Conservation (phyloP, 495 filamentous ascomycete genomes). For the Aspergillus taichungensis region DNA sequence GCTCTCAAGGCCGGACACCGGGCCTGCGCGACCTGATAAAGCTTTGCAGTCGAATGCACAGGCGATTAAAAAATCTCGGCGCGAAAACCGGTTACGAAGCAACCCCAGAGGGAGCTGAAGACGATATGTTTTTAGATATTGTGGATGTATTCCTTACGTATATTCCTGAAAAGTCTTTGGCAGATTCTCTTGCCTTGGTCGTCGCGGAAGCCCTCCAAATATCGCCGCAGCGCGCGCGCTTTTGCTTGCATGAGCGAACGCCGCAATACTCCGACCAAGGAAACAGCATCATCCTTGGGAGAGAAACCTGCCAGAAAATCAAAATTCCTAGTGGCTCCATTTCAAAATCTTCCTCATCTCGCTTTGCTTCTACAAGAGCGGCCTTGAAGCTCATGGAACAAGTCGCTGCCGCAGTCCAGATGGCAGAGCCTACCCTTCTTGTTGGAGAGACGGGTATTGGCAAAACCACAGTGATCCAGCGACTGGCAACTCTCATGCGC, state of each 20-base stretch:
- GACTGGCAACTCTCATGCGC: constrained; percentile 72
- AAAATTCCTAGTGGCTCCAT: constrained; percentile 30
- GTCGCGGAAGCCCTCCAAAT: constrained; percentile 82
- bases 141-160: constrained; percentile 81
- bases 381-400: constrained; percentile 59
- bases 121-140: constrained; percentile 84
- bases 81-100: constrained; percentile 64
- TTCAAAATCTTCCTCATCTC: constrained; percentile 25
- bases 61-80: constrained; percentile 46
- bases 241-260: constrained; percentile 58
- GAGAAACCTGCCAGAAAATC: constrained; percentile 44
- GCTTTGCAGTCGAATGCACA: constrained; percentile 69
- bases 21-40: constrained; percentile 82
- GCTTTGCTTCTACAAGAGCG: constrained; percentile 38
- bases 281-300: constrained; percentile 54
- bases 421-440: constrained; percentile 80
- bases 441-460: constrained; percentile 98
- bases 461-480: constrained; percentile 92
- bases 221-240: constrained; percentile 64
- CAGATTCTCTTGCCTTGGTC: constrained; percentile 48
- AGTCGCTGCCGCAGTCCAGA: constrained; percentile 69
- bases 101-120: constrained; percentile 61
- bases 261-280: constrained; percentile 54
- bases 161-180: constrained; percentile 56
- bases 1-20: constrained; percentile 38